Percentiles rank a stretch among this genome's conserved stretches.
Evolutionary conservation across 2,329 filamentous ascomycete species (phyloP).

Genomic region (Lachnum nothofagi): DNA sequence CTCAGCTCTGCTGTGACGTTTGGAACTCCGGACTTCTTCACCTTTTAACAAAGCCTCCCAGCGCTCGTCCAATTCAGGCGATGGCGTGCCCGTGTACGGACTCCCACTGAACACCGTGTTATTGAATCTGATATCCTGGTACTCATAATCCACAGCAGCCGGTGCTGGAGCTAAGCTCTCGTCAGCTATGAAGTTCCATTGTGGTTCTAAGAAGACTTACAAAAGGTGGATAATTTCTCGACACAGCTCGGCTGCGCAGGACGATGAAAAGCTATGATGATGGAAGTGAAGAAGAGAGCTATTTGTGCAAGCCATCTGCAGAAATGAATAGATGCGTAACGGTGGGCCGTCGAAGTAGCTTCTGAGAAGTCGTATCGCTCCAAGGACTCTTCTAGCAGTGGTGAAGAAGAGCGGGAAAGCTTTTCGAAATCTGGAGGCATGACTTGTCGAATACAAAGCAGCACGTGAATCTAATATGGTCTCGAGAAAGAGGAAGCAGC

Average conservation of each 20-base stretch:
- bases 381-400: background rate
- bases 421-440: background rate
- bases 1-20: background rate
- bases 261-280: background rate
- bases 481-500: too few species aligned
- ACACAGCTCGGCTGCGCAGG: background rate
- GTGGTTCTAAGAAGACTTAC: background rate
- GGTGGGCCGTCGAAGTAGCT: background rate
- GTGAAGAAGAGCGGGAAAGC: background rate
- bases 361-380: background rate
- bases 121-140: background rate
- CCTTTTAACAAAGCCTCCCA: background rate
- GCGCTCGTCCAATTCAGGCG: background rate
- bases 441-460: too few species aligned
- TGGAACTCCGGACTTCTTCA: background rate
- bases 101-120: background rate
- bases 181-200: background rate
- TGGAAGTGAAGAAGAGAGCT: background rate
- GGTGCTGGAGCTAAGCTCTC: background rate
- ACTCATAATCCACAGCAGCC: background rate
- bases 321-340: background rate
- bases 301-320: background rate
- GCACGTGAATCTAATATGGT: too few species aligned
- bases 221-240: background rate
- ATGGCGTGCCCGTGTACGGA: background rate